Evolutionary conservation across 768 basidiomycete genomes (phyloP).

Genomic region (Kwoniella sp.): DNA sequence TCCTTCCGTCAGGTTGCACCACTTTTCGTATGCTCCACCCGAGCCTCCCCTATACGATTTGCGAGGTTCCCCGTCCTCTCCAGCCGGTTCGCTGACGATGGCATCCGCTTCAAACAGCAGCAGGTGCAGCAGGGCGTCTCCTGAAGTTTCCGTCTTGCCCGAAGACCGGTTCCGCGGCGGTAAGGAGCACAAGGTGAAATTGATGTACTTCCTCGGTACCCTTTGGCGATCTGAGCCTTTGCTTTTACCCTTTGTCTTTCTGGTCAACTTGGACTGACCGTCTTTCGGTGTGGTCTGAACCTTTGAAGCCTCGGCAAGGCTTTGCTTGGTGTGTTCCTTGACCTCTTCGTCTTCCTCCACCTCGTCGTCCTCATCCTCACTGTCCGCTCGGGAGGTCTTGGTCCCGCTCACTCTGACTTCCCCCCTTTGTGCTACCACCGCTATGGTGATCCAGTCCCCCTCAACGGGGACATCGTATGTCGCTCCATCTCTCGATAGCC

Average conservation of each 20-base stretch:
- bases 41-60: conserved; percentile 83
- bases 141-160: conserved; percentile 59
- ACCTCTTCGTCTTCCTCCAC: neutral
- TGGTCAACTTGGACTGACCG: conserved; percentile 1
- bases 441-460: conserved; percentile 93
- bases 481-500: conserved; percentile 69
- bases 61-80: conserved; percentile 54
- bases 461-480: conserved; percentile 86
- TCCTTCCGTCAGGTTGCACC: conserved; percentile 76
- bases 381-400: conserved; percentile 9
- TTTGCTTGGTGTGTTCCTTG: conserved; percentile 1
- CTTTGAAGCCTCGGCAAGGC: conserved; percentile 1
- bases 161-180: conserved; percentile 70
- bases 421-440: conserved; percentile 87
- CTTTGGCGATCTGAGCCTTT: conserved; percentile 24
- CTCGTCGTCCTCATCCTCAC: conserved; percentile 10
- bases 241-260: conserved; percentile 26
- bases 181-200: conserved; percentile 59
- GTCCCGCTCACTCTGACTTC: conserved; percentile 65
- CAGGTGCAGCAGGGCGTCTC: conserved; percentile 77
- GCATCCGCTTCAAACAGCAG: conserved; percentile 84
- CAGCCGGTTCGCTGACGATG: conserved; percentile 55
- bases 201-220: conserved; percentile 61
- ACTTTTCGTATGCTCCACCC: conserved; percentile 80
- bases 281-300: neutral